Conservation (phyloP, 2,329 filamentous ascomycete species). For the Alternaria infectoria region DNA sequence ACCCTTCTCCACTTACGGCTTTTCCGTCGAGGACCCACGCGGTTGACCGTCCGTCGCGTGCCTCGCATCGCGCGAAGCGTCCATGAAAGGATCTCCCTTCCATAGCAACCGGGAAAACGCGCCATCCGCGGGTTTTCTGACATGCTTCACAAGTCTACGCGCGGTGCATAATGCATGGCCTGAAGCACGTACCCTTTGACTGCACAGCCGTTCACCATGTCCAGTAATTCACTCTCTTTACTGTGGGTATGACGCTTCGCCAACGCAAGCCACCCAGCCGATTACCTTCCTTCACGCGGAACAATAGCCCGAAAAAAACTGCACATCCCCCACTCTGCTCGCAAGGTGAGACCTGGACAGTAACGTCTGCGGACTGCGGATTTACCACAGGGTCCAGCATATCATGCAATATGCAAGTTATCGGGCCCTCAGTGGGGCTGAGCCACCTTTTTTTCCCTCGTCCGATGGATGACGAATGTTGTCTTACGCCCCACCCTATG, state of each 20-base stretch:
- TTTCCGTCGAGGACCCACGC: not conserved
- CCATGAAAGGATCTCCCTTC: not conserved
- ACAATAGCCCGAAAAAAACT: not conserved
- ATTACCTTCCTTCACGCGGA: not conserved
- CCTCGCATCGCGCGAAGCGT: constrained; percentile 10
- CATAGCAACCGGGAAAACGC: not conserved
- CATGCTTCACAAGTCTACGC: not conserved
- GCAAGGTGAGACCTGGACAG: not conserved
- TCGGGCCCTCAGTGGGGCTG: not conserved
- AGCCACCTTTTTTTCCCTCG: not conserved
- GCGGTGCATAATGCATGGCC: not conserved
- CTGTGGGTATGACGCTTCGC: not conserved
- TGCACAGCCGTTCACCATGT: not conserved
- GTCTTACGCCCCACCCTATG: not conserved
- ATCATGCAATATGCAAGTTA: constrained; percentile 1
- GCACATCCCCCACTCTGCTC: not conserved
- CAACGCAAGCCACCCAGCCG: not conserved
- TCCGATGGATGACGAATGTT: not conserved
- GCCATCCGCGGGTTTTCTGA: not conserved
- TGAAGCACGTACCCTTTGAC: not conserved
- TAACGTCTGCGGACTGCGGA: not conserved
- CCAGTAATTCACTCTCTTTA: not conserved
- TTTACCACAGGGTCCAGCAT: constrained; percentile 3
- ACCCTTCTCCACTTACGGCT: not conserved
- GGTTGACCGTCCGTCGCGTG: not conserved